phyloP scores from a whole-genome alignment of 2,329 filamentous ascomycete genomes.

The Ophiostoma himal-ulmi region DNA sequence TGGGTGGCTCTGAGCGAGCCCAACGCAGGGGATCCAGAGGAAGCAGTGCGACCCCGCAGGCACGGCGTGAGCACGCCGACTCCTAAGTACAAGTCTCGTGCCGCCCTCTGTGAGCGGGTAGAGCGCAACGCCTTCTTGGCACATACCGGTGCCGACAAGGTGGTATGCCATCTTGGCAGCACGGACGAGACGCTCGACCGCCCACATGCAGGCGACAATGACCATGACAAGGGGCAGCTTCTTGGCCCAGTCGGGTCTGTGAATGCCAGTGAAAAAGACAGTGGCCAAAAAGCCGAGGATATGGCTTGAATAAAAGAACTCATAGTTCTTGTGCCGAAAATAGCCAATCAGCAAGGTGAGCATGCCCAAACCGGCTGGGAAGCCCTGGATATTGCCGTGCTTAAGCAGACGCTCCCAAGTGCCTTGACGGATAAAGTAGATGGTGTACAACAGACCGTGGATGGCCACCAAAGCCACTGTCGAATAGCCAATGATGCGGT shows the following conservation, averaged over 20 bases:
- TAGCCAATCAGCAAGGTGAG: slow-evolving; percentile 33
- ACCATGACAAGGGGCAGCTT: slow-evolving; percentile 36
- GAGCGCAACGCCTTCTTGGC: slow-evolving; percentile 34
- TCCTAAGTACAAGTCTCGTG: slow-evolving; percentile 42
- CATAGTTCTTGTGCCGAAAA: slow-evolving; percentile 37
- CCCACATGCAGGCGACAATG: slow-evolving; percentile 40
- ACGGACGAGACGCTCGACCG: slow-evolving; percentile 41
- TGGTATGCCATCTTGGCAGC: slow-evolving; percentile 29
- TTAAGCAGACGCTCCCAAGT: slow-evolving; percentile 29
- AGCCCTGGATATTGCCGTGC: slow-evolving; percentile 34
- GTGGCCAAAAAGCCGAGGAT: slow-evolving; percentile 39
- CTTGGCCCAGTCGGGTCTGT: slow-evolving; percentile 39
- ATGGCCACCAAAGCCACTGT: slow-evolving; percentile 35
- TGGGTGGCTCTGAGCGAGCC: slow-evolving; percentile 50
- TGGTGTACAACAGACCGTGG: slow-evolving; percentile 35
- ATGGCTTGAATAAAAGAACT: slow-evolving; percentile 44
- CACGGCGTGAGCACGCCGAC: slow-evolving; percentile 34
- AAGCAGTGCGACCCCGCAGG: slow-evolving; percentile 53
- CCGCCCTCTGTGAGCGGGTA: slow-evolving; percentile 42
- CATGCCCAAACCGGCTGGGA: slow-evolving; percentile 36
- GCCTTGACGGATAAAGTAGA: slow-evolving; percentile 30
- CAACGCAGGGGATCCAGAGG: slow-evolving; percentile 52
- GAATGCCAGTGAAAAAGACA: slow-evolving; percentile 39
- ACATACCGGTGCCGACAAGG: slow-evolving; percentile 32
- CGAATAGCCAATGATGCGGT: slow-evolving; percentile 42